Conservation (phyloP, 331 rosid genomes). For the Spiraea crenata region DNA sequence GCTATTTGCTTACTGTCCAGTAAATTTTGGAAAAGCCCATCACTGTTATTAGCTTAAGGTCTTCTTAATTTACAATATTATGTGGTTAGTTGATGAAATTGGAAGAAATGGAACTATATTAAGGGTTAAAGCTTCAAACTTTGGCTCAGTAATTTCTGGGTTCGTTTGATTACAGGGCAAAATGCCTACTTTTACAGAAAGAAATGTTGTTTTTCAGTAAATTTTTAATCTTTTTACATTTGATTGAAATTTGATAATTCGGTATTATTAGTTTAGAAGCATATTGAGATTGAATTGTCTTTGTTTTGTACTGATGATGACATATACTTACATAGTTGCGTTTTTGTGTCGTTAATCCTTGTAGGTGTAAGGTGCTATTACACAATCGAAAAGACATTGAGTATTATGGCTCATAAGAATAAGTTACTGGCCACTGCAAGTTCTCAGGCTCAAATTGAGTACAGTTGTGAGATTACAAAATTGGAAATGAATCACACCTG, state of each 20-base stretch:
- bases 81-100: background rate
- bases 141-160: background rate
- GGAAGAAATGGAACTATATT: background rate
- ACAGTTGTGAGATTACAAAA: too few species aligned
- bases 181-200: background rate
- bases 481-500: too few species aligned
- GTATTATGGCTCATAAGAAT: constrained; percentile 1
- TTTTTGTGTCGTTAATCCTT: background rate
- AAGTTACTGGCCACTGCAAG: constrained; percentile 10
- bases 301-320: constrained; percentile 1
- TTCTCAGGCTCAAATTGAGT: background rate
- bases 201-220: background rate
- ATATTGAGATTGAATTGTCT: background rate
- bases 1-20: background rate
- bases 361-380: background rate
- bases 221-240: background rate
- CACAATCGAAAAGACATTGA: background rate
- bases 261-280: background rate
- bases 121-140: background rate
- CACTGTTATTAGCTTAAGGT: background rate
- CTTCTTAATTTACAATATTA: background rate
- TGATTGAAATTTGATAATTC: background rate
- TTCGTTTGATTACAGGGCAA: background rate
- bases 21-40: background rate
- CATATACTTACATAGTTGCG: background rate